These are phyloP conservation scores for Sistotremastrum niveocremeum DNA, from an alignment of 768 basidiomycete species.

Conservation along the genomic window DNA sequence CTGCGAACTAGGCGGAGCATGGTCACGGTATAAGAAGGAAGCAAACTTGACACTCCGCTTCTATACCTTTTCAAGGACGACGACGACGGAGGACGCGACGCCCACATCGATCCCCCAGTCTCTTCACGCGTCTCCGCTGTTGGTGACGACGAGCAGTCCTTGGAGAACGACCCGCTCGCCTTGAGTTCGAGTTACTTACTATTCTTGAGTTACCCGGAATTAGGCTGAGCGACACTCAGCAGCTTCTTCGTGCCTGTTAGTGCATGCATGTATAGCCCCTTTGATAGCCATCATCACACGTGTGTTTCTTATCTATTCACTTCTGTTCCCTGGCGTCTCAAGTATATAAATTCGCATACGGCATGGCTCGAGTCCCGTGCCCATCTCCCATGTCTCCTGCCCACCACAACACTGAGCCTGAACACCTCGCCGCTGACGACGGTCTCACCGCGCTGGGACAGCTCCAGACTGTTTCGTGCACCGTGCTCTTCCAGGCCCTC, in stretches of 20 bases:
- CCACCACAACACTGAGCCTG: too few relatives aligned
- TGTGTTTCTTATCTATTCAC: not conserved
- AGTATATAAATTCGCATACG: not conserved
- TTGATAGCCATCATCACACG: constrained; percentile 8
- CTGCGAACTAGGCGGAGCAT: constrained; percentile 10
- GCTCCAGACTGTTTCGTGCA: constrained; percentile 52
- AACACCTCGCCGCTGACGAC: constrained; percentile 15
- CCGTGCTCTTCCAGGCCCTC: constrained; percentile 58
- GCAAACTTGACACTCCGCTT: constrained; percentile 1
- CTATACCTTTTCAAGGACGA: constrained; percentile 40
- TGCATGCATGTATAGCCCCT: constrained; percentile 6
- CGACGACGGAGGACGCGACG: constrained; percentile 58
- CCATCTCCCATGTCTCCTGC: not conserved
- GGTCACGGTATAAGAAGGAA: constrained; percentile 10
- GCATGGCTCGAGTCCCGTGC: not conserved
- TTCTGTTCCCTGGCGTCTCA: not conserved
- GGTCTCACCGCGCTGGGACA: constrained; percentile 27
- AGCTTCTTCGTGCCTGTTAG: constrained; percentile 9
- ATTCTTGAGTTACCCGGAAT: constrained; percentile 60
- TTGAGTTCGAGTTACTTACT: constrained; percentile 65
- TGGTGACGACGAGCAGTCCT: constrained; percentile 33
- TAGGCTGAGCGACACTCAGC: constrained; percentile 52
- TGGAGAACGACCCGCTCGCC: constrained; percentile 53
- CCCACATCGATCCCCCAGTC: constrained; percentile 41
- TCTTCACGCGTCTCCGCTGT: constrained; percentile 39